Evolutionary conservation across 345 rosid genomes (phyloP), one percentile per base, ranked within the genome.

Genomic region (Eucalyptus dawsonii): DNA sequence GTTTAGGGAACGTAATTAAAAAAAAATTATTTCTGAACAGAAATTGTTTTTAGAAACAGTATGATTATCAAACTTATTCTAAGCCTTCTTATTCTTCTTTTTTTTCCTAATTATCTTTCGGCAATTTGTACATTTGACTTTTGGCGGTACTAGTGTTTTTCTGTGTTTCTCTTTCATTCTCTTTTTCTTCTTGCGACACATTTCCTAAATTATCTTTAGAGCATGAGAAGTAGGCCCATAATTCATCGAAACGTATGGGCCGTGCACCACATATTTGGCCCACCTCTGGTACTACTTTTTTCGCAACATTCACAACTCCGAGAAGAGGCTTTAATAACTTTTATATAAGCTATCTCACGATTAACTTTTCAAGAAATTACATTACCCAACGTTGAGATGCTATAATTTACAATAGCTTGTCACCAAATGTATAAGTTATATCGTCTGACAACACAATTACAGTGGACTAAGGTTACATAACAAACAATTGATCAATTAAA

Each of bases 1-100:
- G 3, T 50, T 14, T 50, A 50, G 17, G 7, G 3, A 50, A 50
- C 0, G 6, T 1, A 50, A 50, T 50, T 3, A 14, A 1, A 14
- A 50, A 50, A 50, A 50, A 50, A 5, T 6, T 15, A 50, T 50
- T 50, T 50, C 0, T 13, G 1, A 50, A 6, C 6, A 47, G 1
- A 50, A 50, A 14, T 50, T 50, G 1, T 50, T 50, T 50, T 14
- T 50, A 14, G 6, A 50, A 50, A 50, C 6, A 50, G 1, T 14
- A 50, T 50, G 53, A 6, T 15, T 50, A 15, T 0, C 53, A 50
- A 50, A 50, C 19, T 50, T 29, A 24, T 58, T n/a, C 1, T 58
- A 50, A 9, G 3, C 27, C 62, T 13, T 60, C 14, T 25, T 58
- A 5, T 12, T 27, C 12, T 25, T 25, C 4, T 3, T 58, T 11